Evolutionary conservation across 352 stramenopile species (phyloP).

Genomic region (Aphanomyces cochlioides): DNA sequence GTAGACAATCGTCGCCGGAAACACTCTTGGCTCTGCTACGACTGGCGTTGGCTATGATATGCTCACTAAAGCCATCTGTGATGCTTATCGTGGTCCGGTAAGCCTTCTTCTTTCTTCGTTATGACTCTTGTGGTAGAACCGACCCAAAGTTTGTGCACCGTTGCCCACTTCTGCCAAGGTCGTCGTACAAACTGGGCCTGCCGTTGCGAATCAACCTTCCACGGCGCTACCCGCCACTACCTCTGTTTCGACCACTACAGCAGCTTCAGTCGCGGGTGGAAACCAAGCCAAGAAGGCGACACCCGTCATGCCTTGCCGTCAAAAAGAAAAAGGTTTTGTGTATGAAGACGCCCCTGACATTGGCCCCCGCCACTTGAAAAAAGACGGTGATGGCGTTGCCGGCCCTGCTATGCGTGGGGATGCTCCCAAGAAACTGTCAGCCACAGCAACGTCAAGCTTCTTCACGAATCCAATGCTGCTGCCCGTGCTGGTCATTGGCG

Average conservation of each 20-base stretch:
- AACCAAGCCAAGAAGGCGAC: background rate
- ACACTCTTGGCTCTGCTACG: constrained; percentile 49
- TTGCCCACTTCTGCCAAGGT: background rate
- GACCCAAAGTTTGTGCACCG: background rate
- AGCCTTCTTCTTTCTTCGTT: background rate
- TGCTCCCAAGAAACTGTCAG: background rate
- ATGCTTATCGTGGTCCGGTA: constrained; percentile 51
- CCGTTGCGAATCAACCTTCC: background rate
- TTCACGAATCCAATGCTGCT: constrained; percentile 10
- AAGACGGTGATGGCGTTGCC: background rate
- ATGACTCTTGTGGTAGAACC: background rate
- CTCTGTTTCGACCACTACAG: no score
- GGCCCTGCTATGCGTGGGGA: background rate
- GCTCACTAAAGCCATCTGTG: constrained; percentile 61
- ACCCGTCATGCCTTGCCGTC: constrained; percentile 16
- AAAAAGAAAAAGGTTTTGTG: constrained; percentile 26
- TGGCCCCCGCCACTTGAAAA: background rate
- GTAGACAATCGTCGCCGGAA: constrained; percentile 60
- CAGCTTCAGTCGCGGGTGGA: no score
- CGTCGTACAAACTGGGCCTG: background rate
- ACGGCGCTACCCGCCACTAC: background rate
- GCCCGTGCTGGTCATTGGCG: constrained; percentile 13
- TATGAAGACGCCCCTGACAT: constrained; percentile 25
- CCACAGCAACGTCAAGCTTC: background rate
- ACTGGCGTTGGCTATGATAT: constrained; percentile 66